Conservation (phyloP, 1,284 basidiomycete genomes). For the Psilocybe mexicana region DNA sequence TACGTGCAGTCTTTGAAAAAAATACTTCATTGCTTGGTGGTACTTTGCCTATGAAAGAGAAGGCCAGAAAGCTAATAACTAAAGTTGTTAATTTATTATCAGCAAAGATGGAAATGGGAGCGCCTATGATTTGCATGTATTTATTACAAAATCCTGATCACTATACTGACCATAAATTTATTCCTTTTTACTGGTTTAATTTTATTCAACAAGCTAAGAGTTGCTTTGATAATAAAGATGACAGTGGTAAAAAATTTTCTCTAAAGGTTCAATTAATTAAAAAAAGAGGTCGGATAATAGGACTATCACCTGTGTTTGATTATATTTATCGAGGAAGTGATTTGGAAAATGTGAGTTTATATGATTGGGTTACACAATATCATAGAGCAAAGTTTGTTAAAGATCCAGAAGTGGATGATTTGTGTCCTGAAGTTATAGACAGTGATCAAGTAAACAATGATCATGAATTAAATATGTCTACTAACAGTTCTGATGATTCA, state of each 20-base stretch:
- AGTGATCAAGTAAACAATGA: no score
- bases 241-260: no score
- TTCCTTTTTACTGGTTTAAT: background rate
- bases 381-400: background rate
- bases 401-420: background rate
- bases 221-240: background rate
- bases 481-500: no score
- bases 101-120: no score
- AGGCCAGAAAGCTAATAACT: no score
- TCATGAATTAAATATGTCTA: no score
- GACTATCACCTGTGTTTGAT: background rate
- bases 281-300: background rate
- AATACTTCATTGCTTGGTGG: background rate
- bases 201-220: background rate
- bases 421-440: no score
- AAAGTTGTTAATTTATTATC: constrained; percentile 2
- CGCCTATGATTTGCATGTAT: no score
- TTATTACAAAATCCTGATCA: no score
- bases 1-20: background rate
- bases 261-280: no score
- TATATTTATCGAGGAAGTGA: background rate
- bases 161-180: no score
- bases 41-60: background rate
- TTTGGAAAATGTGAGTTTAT: background rate
- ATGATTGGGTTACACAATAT: background rate